Evolutionary conservation across 1,284 basidiomycete genomes (phyloP).

Genomic region (Polyporus tsugae): DNA sequence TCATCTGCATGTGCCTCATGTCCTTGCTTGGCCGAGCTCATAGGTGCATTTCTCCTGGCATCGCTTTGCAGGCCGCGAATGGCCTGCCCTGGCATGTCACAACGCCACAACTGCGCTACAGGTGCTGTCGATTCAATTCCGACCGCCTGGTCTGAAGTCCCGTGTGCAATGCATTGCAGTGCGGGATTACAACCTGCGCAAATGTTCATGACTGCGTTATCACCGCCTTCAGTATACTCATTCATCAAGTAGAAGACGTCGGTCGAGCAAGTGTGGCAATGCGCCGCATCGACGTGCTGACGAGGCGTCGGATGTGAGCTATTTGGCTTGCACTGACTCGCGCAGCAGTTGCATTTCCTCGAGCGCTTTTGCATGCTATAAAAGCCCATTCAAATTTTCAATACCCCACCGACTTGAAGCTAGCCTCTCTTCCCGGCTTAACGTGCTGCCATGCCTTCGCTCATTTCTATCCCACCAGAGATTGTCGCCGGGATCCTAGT

Average conservation of each 20-base stretch:
- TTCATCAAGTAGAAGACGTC: background rate
- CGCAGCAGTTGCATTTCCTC: background rate
- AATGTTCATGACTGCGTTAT: background rate
- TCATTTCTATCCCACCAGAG: slow-evolving; percentile 5
- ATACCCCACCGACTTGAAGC: background rate
- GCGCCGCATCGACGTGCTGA: background rate
- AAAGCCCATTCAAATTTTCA: background rate
- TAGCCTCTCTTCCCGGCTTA: background rate
- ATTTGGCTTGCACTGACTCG: background rate
- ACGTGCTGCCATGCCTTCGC: slow-evolving; percentile 2
- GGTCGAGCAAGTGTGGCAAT: background rate
- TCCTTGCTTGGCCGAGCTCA: background rate
- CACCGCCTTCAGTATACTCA: background rate
- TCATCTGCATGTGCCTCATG: background rate
- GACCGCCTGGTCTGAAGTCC: background rate
- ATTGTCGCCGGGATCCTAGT: background rate
- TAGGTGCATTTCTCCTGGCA: background rate
- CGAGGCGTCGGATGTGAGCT: background rate
- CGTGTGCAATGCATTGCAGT: background rate
- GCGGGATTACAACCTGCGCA: background rate
- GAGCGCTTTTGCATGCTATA: background rate
- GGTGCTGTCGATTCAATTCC: background rate
- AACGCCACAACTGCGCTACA: background rate
- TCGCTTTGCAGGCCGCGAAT: background rate
- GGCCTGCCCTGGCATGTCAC: background rate